Evolutionary conservation across 352 stramenopile species (phyloP), one percentile per base, ranked within the genome.

Genomic region (Albugo laibachii): DNA sequence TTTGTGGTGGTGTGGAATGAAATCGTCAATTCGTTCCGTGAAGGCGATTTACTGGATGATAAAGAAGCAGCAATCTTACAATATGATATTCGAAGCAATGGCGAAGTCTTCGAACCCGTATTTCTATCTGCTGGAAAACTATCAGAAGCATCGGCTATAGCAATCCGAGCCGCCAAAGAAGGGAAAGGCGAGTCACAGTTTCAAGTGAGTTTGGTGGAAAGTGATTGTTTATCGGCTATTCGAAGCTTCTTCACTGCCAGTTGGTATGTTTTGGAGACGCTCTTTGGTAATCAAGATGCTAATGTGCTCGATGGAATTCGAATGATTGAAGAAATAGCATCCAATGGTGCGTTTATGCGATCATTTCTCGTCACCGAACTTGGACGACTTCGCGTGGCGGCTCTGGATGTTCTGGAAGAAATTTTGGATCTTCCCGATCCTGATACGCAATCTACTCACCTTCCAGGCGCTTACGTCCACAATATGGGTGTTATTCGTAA

Each of bases 1-100:
- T 83, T 83, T 46, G 71, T 81, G 2, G 71, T 83, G 11, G 71
- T 83, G 11, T 83, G 71, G 71, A 83, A 83, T 50, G 71, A 83
- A 44, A 74, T 80, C 13, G 70, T 83, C 11, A 83, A 83, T 53
- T 81, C 68, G 36, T 83, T 81, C 56, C 68, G 71, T 12, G 68
- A 81, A 56, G 69, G 68, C 34, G 71, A 83, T 21, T 49, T 83
- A 20, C 56, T 83, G 1, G 71, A 83, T 51, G 71, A 83, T 49
- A 83, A 81, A 50, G 71, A 83, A 47, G 71, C 71, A 13, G 65
- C 66, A 3, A 80, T 83, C 40, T 37, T 82, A 43, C 66, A 81
- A 46, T 82, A 81, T 52, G 73, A 83, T 45, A 80, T 86, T 35
- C 66, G 72, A 42, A 73, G 65, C 50, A 69, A 59, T 0, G 73